Evolutionary conservation across 179 eudicot genomes (phyloP), one percentile per base, ranked within the genome.

Genomic region (Corrigiola litoralis): DNA sequence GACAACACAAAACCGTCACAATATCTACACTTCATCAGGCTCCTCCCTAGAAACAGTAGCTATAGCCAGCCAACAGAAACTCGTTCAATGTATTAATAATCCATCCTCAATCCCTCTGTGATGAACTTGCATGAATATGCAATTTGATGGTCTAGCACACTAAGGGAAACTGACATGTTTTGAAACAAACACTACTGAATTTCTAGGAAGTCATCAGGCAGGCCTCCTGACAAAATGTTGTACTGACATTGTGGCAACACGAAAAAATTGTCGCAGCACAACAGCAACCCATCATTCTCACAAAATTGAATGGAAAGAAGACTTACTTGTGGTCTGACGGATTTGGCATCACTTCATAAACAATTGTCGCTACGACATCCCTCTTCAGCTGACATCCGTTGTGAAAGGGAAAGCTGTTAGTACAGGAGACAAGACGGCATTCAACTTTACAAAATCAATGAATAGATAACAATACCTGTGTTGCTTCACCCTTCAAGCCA

Each of bases 311-410:
- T 47, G 50, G 18, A 23, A 68, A 66, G 18, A 71, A 61, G 48
- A 75, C 96, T 72, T 78, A 90, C 99, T 94, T 90, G 89, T 90
- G 99, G 68, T 94, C 99, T 42, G 99, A 94, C 61, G 99, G 99
- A 74, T 94, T 94, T 12, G 97, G 99, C 89, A 72, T 94, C 64
- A 94, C 52, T 72, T 94, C 97, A 61, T 94, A 94, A 11, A 94
- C 99, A 67, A 94, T 83, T 44, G 87, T 87, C 1, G 97, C 96
- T 27, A 91, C 96, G 38, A 86, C 96, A 81, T 94, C 97, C 79
- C 99, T 88, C 82, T 85, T 88, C 79, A 94, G 58, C 99, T 94
- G 89, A 54, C 62, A 76, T 67, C 36, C 44, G 64, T 23, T 17
- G 23, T 17, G 32, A 63, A 40, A 67, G 29, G 25, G 36, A 31